Percentiles rank a stretch among this genome's conserved stretches.
Evolutionary conservation across 805 yeast species (phyloP).

Genomic region (Saturnispora saitoi): DNA sequence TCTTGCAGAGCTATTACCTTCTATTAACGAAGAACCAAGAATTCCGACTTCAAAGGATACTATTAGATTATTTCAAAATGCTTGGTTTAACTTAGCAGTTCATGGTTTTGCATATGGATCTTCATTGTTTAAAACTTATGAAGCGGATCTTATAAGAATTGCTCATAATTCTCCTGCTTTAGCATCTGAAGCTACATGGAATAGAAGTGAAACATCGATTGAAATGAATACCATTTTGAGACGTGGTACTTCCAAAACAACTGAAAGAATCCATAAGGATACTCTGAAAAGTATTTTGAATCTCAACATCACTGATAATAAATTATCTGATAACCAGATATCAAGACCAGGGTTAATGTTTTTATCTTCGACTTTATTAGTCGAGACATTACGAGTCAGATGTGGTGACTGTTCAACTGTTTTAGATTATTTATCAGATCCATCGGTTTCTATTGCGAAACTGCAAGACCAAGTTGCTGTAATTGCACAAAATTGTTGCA

Average conservation of each 20-base stretch:
- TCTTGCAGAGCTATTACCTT: constrained; percentile 66
- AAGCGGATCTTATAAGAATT: constrained; percentile 48
- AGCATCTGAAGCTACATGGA: constrained; percentile 72
- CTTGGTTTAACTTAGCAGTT: constrained; percentile 90
- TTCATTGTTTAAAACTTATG: constrained; percentile 39
- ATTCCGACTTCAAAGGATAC: constrained; percentile 39
- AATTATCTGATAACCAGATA: constrained; percentile 32
- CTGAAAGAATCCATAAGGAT: constrained; percentile 66
- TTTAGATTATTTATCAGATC: constrained; percentile 76
- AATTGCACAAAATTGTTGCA: constrained; percentile 51
- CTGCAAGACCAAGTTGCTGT: constrained; percentile 60
- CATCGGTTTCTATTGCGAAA: constrained; percentile 60
- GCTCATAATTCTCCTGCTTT: constrained; percentile 85
- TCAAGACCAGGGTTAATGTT: constrained; percentile 81
- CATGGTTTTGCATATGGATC: constrained; percentile 73
- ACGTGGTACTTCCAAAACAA: constrained; percentile 79
- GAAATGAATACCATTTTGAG: constrained; percentile 86
- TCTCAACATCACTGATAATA: constrained; percentile 40
- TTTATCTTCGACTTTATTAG: constrained; percentile 67
- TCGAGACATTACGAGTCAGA: constrained; percentile 71
- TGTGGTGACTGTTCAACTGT: constrained; percentile 77
- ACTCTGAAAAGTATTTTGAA: constrained; percentile 42
- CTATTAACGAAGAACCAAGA: constrained; percentile 37
- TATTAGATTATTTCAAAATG: constrained; percentile 63
- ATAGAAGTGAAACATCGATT: constrained; percentile 82